Base-by-base conservation (phyloP, 2,329 filamentous ascomycete species). In the Clarireedia homoeocarpa region DNA sequence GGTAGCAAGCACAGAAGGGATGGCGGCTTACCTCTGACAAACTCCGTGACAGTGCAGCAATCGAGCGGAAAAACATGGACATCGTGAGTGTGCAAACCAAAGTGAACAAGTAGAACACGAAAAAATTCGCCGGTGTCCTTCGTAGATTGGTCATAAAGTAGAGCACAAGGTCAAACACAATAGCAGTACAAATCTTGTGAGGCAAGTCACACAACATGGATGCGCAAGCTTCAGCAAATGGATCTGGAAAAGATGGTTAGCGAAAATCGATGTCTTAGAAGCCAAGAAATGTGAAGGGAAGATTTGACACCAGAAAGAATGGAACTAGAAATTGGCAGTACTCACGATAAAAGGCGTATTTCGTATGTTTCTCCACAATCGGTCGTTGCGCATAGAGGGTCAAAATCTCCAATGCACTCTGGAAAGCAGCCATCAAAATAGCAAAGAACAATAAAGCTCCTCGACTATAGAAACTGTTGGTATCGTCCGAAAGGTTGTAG, bases 131-230 rank as follows among this genome's bases (percentile, higher is more conserved):
- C 0, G 88, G 75, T 60, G 86, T 83, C 52, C 89, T 80, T 55
- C 87, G 81, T 30, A 96, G 75, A 61, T 91, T 87, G 0, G 88
- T 86, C 82, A 96, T 85, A 72, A 96, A 96, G 74, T 96, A 96
- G 2, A 96, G 72, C 1, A 83, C 78, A 34, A 91, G 52, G 68
- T 95, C 95, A 77, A 95, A 95, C 4, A 81, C 72, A 61, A 95
- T 78, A 1, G 82, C 73, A 64, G 91, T 91, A n/a, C 72, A 39
- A 7, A 95, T 71, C 71, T 94, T 95, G 71, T 89, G 89, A 0
- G 91, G 91, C 72, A 95, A 73, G 65, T 96, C 91, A 88, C 83
- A 58, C 89, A 67, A 26, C 60, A 67, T 67, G 10, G 65, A 63
- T 2, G 60, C 61, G 24, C 58, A 27, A n/a, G 90, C 89, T 76